Base-by-base conservation (phyloP, 225 moss, liverwort and hornwort genomes). In the Takakia lepidozioides region DNA sequence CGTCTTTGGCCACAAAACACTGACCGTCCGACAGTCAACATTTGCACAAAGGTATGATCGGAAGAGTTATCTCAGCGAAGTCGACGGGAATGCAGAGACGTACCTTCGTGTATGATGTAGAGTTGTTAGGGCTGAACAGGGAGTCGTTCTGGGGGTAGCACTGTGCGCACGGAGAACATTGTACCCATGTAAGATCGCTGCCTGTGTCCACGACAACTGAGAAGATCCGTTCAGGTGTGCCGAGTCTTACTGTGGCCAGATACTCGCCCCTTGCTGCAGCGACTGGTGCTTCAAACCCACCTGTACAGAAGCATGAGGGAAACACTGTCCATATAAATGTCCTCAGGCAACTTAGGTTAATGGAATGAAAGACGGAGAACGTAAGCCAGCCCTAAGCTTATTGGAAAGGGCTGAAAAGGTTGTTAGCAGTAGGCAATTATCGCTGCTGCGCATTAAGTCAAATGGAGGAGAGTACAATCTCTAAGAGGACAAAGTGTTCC, bases 101-200 rank as follows among this genome's bases (percentile, higher is more conserved):
- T 57, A 77, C 82, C 72, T 76, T 82, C 10, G 61, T 69, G 32
- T 69, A 80, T 1, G 79, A 80, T 18, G 72, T 69, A 6, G 72
- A 69, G 27, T 51, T 66, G 57, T 27, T 69, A 27, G 76, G 76
- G 16, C 65, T 65, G 51, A 73, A 77, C 51, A 77, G 25, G 3
- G 69, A 73, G 27, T 73, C 65, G 10, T 70, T 66, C 40, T 72
- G 76, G 7, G 76, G 46, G 57, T 62, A 69, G 16, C 76, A 72
- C 54, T 64, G 69, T 1, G 69, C 62, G 38, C 76, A 76, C 8
- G 76, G 82, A 24, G 73, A 72, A 57, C 76, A 76, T 54, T 76
- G 82, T 2, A 82, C 73, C 82, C 82, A 82, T 2, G 76, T 77
- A 57, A 82, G 38, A n/a, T 82, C 76, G 15, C 82, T 82, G 42